Conservation (phyloP, 139 green algal species). For the Chlorella sp. region DNA sequence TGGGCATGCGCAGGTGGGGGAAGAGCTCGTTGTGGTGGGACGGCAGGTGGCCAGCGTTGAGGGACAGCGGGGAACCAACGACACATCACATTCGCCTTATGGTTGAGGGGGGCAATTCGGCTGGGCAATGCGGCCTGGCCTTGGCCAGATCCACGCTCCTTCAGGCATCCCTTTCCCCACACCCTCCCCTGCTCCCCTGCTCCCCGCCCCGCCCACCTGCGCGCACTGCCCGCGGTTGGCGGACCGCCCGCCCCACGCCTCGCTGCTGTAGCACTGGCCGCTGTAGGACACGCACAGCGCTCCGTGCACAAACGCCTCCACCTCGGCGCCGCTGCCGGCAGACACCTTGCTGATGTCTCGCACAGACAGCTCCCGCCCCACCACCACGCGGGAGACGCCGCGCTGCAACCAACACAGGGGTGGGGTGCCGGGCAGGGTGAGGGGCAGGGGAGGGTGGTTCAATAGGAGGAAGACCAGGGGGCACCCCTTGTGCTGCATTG, state of each 20-base stretch:
- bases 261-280: slow-evolving; percentile 79
- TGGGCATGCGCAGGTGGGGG: not conserved
- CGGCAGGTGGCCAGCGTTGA: no score
- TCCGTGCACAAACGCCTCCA: slow-evolving; percentile 91
- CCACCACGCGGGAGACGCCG: slow-evolving; percentile 79
- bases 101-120: no score
- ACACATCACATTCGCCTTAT: no score
- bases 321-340: slow-evolving; percentile 47
- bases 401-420: slow-evolving; percentile 33
- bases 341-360: slow-evolving; percentile 59
- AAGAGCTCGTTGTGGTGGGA: not conserved
- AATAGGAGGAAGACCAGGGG: no score
- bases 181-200: not conserved
- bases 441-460: not conserved
- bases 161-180: not conserved
- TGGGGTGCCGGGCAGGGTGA: not conserved
- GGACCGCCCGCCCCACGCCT: slow-evolving; percentile 85
- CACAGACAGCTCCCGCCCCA: slow-evolving; percentile 84
- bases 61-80: no score
- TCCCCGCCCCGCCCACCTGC: slow-evolving; percentile 59
- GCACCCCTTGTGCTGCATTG: not conserved
- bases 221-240: slow-evolving; percentile 91
- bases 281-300: slow-evolving; percentile 87
- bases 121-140: no score
- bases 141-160: not conserved